Conservation (phyloP, 2,329 filamentous ascomycete genomes). For the Lachnellula subtilissima region DNA sequence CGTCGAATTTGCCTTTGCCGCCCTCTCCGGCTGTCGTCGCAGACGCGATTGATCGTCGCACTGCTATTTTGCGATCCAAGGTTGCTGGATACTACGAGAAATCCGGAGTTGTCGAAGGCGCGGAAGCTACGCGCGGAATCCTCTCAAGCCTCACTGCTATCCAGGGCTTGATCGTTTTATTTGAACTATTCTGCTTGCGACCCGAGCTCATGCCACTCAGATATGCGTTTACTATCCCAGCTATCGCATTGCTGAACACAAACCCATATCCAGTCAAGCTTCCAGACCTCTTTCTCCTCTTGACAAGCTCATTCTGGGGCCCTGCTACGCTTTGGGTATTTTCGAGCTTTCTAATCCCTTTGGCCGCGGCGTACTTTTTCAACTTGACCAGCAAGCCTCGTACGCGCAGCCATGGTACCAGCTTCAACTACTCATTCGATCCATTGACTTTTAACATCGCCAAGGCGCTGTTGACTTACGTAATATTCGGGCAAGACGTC, state of each 20-base stretch:
- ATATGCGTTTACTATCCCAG: slow-evolving; percentile 69
- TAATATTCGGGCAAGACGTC: slow-evolving; percentile 68
- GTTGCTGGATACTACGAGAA: slow-evolving; percentile 59
- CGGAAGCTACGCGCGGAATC: slow-evolving; percentile 61
- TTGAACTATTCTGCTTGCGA: slow-evolving; percentile 69
- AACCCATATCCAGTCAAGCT: slow-evolving; percentile 59
- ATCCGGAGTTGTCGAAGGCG: slow-evolving; percentile 61
- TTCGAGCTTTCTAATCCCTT: slow-evolving; percentile 67
- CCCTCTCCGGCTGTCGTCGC: slow-evolving; percentile 76
- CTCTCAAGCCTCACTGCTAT: slow-evolving; percentile 71
- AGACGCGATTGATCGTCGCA: slow-evolving; percentile 67
- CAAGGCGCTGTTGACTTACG: slow-evolving; percentile 76
- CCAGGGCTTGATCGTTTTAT: slow-evolving; percentile 59
- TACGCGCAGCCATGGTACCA: slow-evolving; percentile 35
- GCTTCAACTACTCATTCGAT: slow-evolving; percentile 62
- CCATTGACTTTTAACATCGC: slow-evolving; percentile 85
- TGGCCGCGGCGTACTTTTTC: slow-evolving; percentile 78
- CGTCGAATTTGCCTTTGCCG: slow-evolving; percentile 63
- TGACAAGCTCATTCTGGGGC: slow-evolving; percentile 78
- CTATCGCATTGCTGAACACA: slow-evolving; percentile 50
- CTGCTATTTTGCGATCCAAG: slow-evolving; percentile 60
- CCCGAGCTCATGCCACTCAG: slow-evolving; percentile 65
- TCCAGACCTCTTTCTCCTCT: slow-evolving; percentile 74
- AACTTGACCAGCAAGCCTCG: slow-evolving; percentile 64
- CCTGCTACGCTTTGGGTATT: slow-evolving; percentile 71